A percentile compares a stretch with the other conserved stretches of the same genome.
phyloP scores from a whole-genome alignment of 805 yeast genomes.

The Yarrowia porcina region DNA sequence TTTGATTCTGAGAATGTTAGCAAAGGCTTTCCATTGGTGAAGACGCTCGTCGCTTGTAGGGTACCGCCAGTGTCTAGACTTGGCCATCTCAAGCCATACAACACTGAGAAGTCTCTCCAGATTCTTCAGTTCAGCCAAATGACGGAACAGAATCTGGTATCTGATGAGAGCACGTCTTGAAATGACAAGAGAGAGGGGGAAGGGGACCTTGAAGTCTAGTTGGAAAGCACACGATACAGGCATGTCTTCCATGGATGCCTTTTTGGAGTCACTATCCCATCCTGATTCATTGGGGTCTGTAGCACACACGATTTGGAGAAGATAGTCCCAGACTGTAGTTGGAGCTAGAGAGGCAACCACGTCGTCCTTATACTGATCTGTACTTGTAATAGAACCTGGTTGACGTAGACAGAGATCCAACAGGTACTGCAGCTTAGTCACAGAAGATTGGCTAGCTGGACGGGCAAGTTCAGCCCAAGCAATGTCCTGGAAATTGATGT shows the following conservation, averaged over 20 bases:
- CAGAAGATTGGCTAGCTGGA: conserved; percentile 35
- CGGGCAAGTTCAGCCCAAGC: conserved; percentile 54
- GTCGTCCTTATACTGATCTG: conserved; percentile 40
- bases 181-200: conserved; percentile 76
- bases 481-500: conserved; percentile 51
- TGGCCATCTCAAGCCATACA: conserved; percentile 69
- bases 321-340: conserved; percentile 38
- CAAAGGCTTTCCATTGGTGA: conserved; percentile 46
- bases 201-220: conserved; percentile 56
- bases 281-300: conserved; percentile 15
- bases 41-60: conserved; percentile 44
- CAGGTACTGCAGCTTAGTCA: conserved; percentile 39
- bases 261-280: conserved; percentile 7
- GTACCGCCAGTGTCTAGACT: conserved; percentile 62
- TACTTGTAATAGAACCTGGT: conserved; percentile 41
- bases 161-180: conserved; percentile 69
- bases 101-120: conserved; percentile 57
- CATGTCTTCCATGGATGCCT: neutral
- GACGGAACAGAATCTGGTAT: conserved; percentile 76
- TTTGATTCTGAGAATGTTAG: conserved; percentile 41
- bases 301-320: conserved; percentile 37
- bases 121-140: conserved; percentile 60
- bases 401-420: conserved; percentile 42
- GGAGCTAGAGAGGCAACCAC: conserved; percentile 37
- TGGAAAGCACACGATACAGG: conserved; percentile 37